phyloP scores from a whole-genome alignment of 306 rosid genomes.

The Begonia fuchsioides region DNA sequence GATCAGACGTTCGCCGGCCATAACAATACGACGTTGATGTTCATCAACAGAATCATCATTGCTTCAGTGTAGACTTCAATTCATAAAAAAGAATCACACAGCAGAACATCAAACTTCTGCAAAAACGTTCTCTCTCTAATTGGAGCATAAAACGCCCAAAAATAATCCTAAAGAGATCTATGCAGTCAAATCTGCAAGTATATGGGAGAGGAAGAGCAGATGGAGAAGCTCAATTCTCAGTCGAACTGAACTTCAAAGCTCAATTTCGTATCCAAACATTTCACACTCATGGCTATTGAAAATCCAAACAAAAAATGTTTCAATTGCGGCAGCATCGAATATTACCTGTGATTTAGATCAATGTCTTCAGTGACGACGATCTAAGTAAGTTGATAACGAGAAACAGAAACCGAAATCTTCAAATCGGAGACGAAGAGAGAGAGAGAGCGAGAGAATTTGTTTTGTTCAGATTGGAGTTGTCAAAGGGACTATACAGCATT shows the following conservation, averaged over 20 bases:
- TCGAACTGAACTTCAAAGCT: not conserved
- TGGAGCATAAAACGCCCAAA: too few relatives aligned
- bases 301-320: not conserved
- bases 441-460: constrained; percentile 6
- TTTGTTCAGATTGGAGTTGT: constrained; percentile 35
- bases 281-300: not conserved
- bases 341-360: constrained; percentile 12
- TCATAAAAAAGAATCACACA: too few relatives aligned
- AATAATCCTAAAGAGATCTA: too few relatives aligned
- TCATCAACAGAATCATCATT: too few relatives aligned
- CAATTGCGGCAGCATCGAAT: constrained; percentile 7
- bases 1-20: too few relatives aligned
- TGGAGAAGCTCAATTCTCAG: too few relatives aligned
- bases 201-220: too few relatives aligned
- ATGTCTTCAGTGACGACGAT: constrained; percentile 14
- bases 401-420: constrained; percentile 6
- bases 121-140: too few relatives aligned
- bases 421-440: constrained; percentile 11
- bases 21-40: too few relatives aligned
- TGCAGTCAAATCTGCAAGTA: too few relatives aligned
- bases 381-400: constrained; percentile 5
- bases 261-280: constrained; percentile 6
- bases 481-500: constrained; percentile 23
- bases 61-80: too few relatives aligned
- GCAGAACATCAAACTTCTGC: too few relatives aligned